phyloP scores from a whole-genome alignment of 805 yeast genomes.

The Candida oleophila region DNA sequence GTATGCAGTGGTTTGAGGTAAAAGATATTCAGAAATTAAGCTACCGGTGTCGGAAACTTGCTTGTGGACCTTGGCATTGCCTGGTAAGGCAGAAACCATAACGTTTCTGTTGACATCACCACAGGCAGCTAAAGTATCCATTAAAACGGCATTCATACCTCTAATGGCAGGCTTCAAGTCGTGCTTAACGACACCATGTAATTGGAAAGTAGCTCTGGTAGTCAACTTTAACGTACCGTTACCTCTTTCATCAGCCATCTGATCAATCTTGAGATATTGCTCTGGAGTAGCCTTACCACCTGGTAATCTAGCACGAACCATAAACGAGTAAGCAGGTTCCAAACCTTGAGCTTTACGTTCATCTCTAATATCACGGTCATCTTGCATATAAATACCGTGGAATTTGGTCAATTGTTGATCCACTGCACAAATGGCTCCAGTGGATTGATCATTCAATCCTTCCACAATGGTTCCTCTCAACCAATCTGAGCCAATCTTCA shows the following conservation, averaged over 20 bases:
- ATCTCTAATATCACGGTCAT: slow-evolving; percentile 94
- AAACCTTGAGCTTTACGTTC: slow-evolving; percentile 87
- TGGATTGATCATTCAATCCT: slow-evolving; percentile 74
- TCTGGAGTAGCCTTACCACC: slow-evolving; percentile 87
- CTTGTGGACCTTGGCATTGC: slow-evolving; percentile 74
- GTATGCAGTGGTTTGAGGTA: slow-evolving; percentile 92
- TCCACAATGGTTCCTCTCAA: slow-evolving; percentile 92
- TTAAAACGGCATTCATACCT: slow-evolving; percentile 84
- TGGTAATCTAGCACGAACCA: slow-evolving; percentile 94
- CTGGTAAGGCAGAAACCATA: slow-evolving; percentile 87
- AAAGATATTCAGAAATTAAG: slow-evolving; percentile 72
- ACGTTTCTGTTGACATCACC: slow-evolving; percentile 98
- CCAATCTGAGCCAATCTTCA: slow-evolving; percentile 82
- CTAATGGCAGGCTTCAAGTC: slow-evolving; percentile 86
- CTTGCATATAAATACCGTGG: slow-evolving; percentile 98
- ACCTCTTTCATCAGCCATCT: slow-evolving; percentile 77
- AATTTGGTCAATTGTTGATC: slow-evolving; percentile 95
- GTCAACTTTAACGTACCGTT: slow-evolving; percentile 93
- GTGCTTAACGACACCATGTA: slow-evolving; percentile 91
- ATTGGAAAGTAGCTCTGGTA: slow-evolving; percentile 95
- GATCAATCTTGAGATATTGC: slow-evolving; percentile 87
- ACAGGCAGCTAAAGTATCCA: slow-evolving; percentile 97
- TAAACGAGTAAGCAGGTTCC: slow-evolving; percentile 95
- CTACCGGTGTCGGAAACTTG: slow-evolving; percentile 68
- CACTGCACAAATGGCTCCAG: slow-evolving; percentile 87